phyloP scores from a whole-genome alignment of 495 filamentous ascomycete species.

The Pseudoneurospora amorphoporcata region DNA sequence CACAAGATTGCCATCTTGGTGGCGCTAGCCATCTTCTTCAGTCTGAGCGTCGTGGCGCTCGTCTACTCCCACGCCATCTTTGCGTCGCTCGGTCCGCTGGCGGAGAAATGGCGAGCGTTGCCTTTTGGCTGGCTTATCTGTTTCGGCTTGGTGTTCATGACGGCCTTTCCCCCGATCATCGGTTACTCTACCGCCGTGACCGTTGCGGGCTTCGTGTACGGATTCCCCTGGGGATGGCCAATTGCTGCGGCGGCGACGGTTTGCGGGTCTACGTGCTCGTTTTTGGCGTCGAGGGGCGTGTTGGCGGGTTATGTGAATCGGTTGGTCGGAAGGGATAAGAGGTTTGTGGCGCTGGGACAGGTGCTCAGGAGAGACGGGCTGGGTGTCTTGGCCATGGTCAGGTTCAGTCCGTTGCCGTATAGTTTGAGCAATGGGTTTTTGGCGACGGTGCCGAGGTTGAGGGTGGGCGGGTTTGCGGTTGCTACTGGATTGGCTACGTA shows the following conservation, averaged over 20 bases:
- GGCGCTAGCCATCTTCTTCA: conserved; percentile 36
- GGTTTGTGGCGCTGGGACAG: conserved; percentile 52
- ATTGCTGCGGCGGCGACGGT: conserved; percentile 72
- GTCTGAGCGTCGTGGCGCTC: conserved; percentile 55
- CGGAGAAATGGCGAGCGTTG: conserved; percentile 60
- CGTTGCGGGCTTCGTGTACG: conserved; percentile 85
- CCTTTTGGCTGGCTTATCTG: conserved; percentile 66
- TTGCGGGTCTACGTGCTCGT: conserved; percentile 60
- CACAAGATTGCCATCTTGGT: conserved; percentile 47
- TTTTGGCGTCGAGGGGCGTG: conserved; percentile 67
- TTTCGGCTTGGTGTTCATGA: conserved; percentile 64
- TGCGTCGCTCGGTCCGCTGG: conserved; percentile 55
- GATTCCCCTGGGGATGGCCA: conserved; percentile 83
- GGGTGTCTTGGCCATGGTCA: conserved; percentile 83
- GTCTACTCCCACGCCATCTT: conserved; percentile 72
- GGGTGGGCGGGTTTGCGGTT: conserved; percentile 60
- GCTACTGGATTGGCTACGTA: conserved; percentile 60
- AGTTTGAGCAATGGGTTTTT: conserved; percentile 89
- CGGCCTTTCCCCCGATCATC: conserved; percentile 83
- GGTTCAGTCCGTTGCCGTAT: conserved; percentile 90
- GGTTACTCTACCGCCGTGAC: conserved; percentile 86
- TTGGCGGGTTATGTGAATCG: conserved; percentile 67
- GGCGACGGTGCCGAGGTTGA: conserved; percentile 82
- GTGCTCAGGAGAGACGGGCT: conserved; percentile 73
- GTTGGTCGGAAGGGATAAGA: conserved; percentile 69